These are phyloP conservation scores for Suillus discolor DNA, from an alignment of 768 basidiomycete species.

Conservation along the genomic window DNA sequence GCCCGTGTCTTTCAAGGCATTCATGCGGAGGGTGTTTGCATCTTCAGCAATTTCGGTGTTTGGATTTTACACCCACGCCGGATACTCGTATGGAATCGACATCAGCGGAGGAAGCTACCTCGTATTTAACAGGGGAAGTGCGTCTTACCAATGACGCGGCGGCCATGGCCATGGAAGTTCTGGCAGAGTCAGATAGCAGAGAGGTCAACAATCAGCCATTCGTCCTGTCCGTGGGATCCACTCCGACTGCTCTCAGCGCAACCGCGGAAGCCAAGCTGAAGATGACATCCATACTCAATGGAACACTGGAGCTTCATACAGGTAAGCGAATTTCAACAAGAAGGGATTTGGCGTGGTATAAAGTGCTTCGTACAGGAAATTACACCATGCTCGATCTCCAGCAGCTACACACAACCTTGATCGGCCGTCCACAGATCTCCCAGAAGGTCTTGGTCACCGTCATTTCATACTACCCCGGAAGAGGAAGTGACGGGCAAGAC, in stretches of 20 bases:
- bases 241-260: slow-evolving; percentile 83
- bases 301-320: slow-evolving; percentile 75
- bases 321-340: slow-evolving; percentile 39
- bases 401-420: slow-evolving; percentile 73
- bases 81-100: slow-evolving; percentile 76
- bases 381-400: slow-evolving; percentile 86
- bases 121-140: slow-evolving; percentile 70
- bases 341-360: neutral
- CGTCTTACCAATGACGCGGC: slow-evolving; percentile 70
- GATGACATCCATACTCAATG: slow-evolving; percentile 52
- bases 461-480: slow-evolving; percentile 76
- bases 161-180: slow-evolving; percentile 49
- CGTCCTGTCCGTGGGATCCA: slow-evolving; percentile 82
- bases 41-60: slow-evolving; percentile 64
- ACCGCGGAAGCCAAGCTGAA: slow-evolving; percentile 49
- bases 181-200: slow-evolving; percentile 39
- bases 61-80: slow-evolving; percentile 85
- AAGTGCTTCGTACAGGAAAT: slow-evolving; percentile 50
- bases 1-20: slow-evolving; percentile 54
- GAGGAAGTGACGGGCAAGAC: slow-evolving; percentile 60
- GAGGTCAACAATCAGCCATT: slow-evolving; percentile 49
- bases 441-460: slow-evolving; percentile 73
- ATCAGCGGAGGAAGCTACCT: slow-evolving; percentile 62
- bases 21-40: slow-evolving; percentile 53
- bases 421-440: slow-evolving; percentile 57